Conservation (phyloP, 805 yeast species). For the Suhomyces kilbournensis region DNA sequence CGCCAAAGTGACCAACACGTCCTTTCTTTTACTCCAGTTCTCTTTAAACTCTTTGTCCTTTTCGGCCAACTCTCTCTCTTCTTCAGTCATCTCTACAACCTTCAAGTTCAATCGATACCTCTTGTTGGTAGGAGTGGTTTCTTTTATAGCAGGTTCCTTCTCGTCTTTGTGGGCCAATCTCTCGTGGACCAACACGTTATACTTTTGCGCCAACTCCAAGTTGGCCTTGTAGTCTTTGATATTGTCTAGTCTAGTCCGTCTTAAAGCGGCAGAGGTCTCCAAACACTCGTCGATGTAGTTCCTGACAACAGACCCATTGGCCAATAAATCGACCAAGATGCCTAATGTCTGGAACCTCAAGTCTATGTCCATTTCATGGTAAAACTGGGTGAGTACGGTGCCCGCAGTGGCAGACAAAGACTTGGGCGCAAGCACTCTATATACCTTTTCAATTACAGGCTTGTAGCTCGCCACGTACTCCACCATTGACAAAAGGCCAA, state of each 20-base stretch:
- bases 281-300: conserved; percentile 63
- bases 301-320: conserved; percentile 58
- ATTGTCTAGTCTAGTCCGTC: conserved; percentile 66
- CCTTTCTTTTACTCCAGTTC: conserved; percentile 45
- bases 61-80: conserved; percentile 37
- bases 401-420: conserved; percentile 46
- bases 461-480: conserved; percentile 56
- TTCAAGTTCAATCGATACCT: conserved; percentile 11
- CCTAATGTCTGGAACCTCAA: conserved; percentile 57
- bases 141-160: neutral
- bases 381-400: conserved; percentile 54
- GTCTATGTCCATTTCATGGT: conserved; percentile 46
- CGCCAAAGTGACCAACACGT: conserved; percentile 38
- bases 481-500: conserved; percentile 67
- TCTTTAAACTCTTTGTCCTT: conserved; percentile 42
- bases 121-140: neutral
- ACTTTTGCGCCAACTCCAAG: conserved; percentile 48
- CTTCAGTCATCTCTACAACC: conserved; percentile 38
- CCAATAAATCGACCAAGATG: conserved; percentile 61
- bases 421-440: conserved; percentile 57
- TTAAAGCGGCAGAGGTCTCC: conserved; percentile 57
- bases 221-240: conserved; percentile 56
- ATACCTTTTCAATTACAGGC: conserved; percentile 48
- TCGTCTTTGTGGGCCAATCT: conserved; percentile 9
- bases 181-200: conserved; percentile 22